These are phyloP conservation scores for Aspergillus ochraceoroseus DNA, from an alignment of 2,329 filamentous ascomycete genomes.

Conservation along the genomic window DNA sequence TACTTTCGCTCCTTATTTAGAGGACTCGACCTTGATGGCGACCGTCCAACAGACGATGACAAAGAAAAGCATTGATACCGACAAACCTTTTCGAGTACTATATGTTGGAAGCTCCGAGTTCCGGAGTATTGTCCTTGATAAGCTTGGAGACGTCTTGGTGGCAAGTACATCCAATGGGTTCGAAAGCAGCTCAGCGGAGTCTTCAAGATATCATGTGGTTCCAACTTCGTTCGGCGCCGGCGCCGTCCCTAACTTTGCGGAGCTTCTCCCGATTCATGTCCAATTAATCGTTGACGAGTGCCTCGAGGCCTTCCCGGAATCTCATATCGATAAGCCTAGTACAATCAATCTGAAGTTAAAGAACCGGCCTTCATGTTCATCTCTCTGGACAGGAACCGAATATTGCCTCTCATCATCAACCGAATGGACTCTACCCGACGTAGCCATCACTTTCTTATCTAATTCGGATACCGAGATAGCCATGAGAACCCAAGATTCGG, in stretches of 20 bases:
- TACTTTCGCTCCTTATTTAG: slow-evolving; percentile 25
- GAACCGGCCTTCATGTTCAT: slow-evolving; percentile 37
- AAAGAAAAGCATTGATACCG: slow-evolving; percentile 36
- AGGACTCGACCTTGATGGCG: slow-evolving; percentile 35
- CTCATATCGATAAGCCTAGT: slow-evolving; percentile 24
- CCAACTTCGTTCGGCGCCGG: slow-evolving; percentile 46
- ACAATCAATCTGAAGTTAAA: slow-evolving; percentile 40
- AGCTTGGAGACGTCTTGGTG: slow-evolving; percentile 47
- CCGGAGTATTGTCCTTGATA: slow-evolving; percentile 43
- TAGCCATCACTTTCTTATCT: slow-evolving; percentile 45
- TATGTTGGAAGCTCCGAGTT: slow-evolving; percentile 41
- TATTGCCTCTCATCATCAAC: slow-evolving; percentile 38
- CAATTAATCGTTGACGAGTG: slow-evolving; percentile 49
- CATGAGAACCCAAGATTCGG: slow-evolving; percentile 31
- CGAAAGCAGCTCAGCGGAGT: slow-evolving; percentile 36
- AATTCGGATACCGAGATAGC: slow-evolving; percentile 29
- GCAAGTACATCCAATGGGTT: slow-evolving; percentile 35
- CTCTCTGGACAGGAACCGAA: slow-evolving; percentile 35
- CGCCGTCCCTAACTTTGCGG: slow-evolving; percentile 45
- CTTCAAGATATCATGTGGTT: slow-evolving; percentile 47
- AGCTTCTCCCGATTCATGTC: slow-evolving; percentile 46
- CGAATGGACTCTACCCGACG: slow-evolving; percentile 44
- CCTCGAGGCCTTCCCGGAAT: slow-evolving; percentile 30
- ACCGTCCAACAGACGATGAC: slow-evolving; percentile 45
- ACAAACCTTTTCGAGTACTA: slow-evolving; percentile 44